These are phyloP conservation scores for Phytophthora pisi DNA, from an alignment of 352 stramenopile species.

Conservation along the genomic window DNA sequence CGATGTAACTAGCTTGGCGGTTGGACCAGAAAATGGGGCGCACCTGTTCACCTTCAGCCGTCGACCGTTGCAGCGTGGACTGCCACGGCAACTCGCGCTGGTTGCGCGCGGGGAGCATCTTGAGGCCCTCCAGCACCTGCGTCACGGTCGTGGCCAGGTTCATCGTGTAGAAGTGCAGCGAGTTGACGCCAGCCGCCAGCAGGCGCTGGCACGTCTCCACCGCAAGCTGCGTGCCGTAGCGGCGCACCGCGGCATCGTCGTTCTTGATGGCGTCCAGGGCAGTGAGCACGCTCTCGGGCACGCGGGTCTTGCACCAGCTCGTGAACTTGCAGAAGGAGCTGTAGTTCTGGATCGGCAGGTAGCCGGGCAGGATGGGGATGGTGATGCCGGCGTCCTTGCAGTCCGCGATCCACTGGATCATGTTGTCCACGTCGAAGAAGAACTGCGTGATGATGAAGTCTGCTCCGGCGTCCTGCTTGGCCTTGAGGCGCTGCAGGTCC, in stretches of 20 bases:
- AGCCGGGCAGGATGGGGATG: slow-evolving; percentile 96
- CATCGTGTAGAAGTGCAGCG: slow-evolving; percentile 96
- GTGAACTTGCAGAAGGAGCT: slow-evolving; percentile 98
- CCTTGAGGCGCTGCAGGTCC: slow-evolving; percentile 98
- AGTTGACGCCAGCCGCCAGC: slow-evolving; percentile 73
- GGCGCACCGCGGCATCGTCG: slow-evolving; percentile 93
- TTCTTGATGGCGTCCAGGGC: slow-evolving; percentile 92
- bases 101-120: slow-evolving; percentile 62
- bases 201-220: slow-evolving; percentile 94
- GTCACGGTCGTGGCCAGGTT: slow-evolving; percentile 91
- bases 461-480: slow-evolving; percentile 96
- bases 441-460: slow-evolving; percentile 99
- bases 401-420: slow-evolving; percentile 96
- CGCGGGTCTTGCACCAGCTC: slow-evolving; percentile 97
- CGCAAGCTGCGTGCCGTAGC: slow-evolving; percentile 94
- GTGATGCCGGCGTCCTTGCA: slow-evolving; percentile 92
- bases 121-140: slow-evolving; percentile 81
- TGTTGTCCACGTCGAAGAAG: slow-evolving; percentile 98
- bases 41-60: slow-evolving; percentile 87
- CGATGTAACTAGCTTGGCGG: slow-evolving; percentile 96
- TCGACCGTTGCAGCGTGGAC: slow-evolving; percentile 64
- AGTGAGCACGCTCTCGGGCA: slow-evolving; percentile 86
- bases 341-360: slow-evolving; percentile 91
- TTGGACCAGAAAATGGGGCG: slow-evolving; percentile 99
- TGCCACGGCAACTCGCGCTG: slow-evolving; percentile 80